phyloP scores from a whole-genome alignment of 106 monocot species.

The Acorus calamus region DNA sequence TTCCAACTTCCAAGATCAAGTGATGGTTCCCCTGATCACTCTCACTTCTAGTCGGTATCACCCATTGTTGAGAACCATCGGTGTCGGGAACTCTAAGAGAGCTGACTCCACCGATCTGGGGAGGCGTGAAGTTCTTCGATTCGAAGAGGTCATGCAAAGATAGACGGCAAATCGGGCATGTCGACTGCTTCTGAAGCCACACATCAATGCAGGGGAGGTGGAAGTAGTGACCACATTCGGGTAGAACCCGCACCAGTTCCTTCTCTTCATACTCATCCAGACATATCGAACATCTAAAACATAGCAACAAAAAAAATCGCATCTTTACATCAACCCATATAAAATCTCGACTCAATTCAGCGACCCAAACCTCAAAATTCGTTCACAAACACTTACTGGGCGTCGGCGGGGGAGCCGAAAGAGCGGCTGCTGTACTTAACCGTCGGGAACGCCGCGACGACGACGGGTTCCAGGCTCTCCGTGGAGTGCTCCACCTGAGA shows the following conservation, averaged over 20 bases:
- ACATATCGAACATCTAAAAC: slow-evolving; percentile 22
- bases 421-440: slow-evolving; percentile 34
- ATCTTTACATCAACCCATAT: no score
- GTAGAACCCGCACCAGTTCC: slow-evolving; percentile 21
- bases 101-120: not conserved
- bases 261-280: slow-evolving; percentile 25
- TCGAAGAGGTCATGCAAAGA: slow-evolving; percentile 3
- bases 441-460: slow-evolving; percentile 45
- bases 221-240: slow-evolving; percentile 17
- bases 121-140: slow-evolving; percentile 2
- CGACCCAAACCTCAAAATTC: no score
- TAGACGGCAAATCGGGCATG: slow-evolving; percentile 23
- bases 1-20: no score
- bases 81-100: no score
- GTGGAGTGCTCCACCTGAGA: slow-evolving; percentile 22
- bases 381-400: slow-evolving; percentile 33
- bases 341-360: no score
- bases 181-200: slow-evolving; percentile 22
- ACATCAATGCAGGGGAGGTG: slow-evolving; percentile 20
- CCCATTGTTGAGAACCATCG: no score
- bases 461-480: slow-evolving; percentile 39
- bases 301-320: no score
- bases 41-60: no score
- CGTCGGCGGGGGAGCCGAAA: slow-evolving; percentile 40
- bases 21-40: no score